Evolutionary conservation across 2,329 filamentous ascomycete genomes (phyloP).

Genomic region (Botrytis pseudocinerea): DNA sequence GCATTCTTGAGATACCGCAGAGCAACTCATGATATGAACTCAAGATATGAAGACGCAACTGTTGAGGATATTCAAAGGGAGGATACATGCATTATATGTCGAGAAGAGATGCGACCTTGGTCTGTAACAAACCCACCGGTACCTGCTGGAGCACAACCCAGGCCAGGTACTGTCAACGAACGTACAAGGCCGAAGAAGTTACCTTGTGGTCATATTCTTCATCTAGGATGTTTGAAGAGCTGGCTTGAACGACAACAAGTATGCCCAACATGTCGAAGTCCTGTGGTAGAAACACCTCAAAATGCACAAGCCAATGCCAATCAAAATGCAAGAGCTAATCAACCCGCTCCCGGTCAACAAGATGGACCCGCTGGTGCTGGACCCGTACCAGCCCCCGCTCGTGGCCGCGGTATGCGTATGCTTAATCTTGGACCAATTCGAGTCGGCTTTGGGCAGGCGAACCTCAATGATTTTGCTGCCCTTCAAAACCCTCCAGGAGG

Average conservation of each 20-base stretch:
- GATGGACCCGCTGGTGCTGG: constrained; percentile 41
- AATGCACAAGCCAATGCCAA: constrained; percentile 33
- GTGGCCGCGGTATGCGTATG: constrained; percentile 53
- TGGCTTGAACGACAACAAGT: constrained; percentile 98
- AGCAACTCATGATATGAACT: constrained; percentile 91
- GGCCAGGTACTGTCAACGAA: constrained; percentile 62
- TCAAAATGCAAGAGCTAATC: constrained; percentile 28
- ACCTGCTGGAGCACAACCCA: constrained; percentile 39
- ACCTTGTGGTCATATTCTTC: constrained; percentile 92
- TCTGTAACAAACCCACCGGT: constrained; percentile 48
- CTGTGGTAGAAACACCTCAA: constrained; percentile 61
- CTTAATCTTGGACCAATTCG: constrained; percentile 75
- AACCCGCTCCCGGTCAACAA: constrained; percentile 42
- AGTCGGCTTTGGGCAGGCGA: constrained; percentile 66
- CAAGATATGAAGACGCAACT: constrained; percentile 84
- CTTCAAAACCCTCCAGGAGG: constrained; percentile 51
- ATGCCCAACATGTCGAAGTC: constrained; percentile 87
- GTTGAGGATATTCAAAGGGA: constrained; percentile 80
- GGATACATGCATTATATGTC: constrained; percentile 95
- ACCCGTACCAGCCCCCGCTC: constrained; percentile 40
- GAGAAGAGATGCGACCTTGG: constrained; percentile 93
- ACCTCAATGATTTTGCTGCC: constrained; percentile 67
- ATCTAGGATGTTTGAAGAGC: constrained; percentile 91
- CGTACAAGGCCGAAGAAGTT: constrained; percentile 90
- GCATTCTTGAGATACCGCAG: constrained; percentile 89